Base-by-base conservation (phyloP, 495 filamentous ascomycete species). In the Gamarada debralockiae region DNA sequence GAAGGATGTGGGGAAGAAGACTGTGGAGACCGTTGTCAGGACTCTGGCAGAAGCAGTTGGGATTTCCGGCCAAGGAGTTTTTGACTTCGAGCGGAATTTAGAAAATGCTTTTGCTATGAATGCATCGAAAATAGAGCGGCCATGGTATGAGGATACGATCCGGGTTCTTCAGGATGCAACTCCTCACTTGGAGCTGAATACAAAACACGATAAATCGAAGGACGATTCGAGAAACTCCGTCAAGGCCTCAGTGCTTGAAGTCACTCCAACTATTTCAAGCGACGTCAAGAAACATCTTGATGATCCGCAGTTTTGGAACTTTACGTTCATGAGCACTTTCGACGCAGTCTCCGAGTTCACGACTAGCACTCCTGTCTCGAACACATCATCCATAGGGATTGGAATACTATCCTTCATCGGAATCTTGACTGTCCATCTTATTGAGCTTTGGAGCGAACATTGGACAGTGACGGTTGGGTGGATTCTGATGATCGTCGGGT, bases 251-350 rank as follows among this genome's bases (percentile, higher is more conserved):
- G 41, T 8, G 3, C 7, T 8, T 8, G 41, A 23, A 45, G 7
- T 21, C n/a, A 25, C 14, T 21, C 9, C 7, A 3, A 45, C 41
- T 5, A 13, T 21, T 25, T 18, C 20, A 8, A 21, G 3, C 13
- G n/a, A 29, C 1, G n/a, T 12, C 2, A 23, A 49, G 17, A 36
- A 37, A n/a, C 8, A 21, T 10, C 5, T 7, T 3, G 29, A 29
- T 6, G 6, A 10, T 21, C 7, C 41, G 6, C 18, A 14, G 9
- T 44, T 52, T 22, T 52, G 49, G 38, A 31, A 52, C 25, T 52
- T 52, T 25, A 52, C 37, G 3, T 52, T 52, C 38, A 52, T 52
- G 49, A 52, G 22, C 13, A 52, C 49, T 20, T 52, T 52, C 23
- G 40, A 52, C 18, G 49, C 49, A 2, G 49, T 52, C 20, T 52